phyloP scores from a whole-genome alignment of 768 basidiomycete species.

The Trametes maxima region DNA sequence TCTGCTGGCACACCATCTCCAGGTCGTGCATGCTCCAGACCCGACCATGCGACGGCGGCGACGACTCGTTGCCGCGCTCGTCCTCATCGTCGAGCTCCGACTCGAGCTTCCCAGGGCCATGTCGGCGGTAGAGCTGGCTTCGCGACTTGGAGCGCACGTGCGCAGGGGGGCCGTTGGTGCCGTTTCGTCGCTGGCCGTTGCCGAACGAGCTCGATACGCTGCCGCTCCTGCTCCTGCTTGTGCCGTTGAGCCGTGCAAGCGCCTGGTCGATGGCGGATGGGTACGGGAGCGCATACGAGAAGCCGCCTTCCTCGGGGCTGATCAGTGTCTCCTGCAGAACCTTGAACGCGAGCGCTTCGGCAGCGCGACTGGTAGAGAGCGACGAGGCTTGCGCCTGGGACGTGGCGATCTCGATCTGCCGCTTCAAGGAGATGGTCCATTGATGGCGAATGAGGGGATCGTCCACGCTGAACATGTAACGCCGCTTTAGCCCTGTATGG shows the following conservation, averaged over 20 bases:
- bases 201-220: slow-evolving; percentile 29
- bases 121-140: slow-evolving; percentile 66
- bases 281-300: slow-evolving; percentile 4
- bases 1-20: slow-evolving; percentile 84
- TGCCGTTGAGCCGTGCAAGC: slow-evolving; percentile 36
- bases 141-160: slow-evolving; percentile 71
- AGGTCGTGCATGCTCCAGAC: slow-evolving; percentile 84
- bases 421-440: slow-evolving; percentile 70
- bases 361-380: slow-evolving; percentile 35
- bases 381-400: slow-evolving; percentile 28
- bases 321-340: slow-evolving; percentile 87
- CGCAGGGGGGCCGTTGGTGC: slow-evolving; percentile 23
- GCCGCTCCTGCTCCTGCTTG: slow-evolving; percentile 20
- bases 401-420: slow-evolving; percentile 57
- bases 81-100: slow-evolving; percentile 47
- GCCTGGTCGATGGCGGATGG: slow-evolving; percentile 33
- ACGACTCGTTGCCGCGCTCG: slow-evolving; percentile 18
- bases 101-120: slow-evolving; percentile 67
- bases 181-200: slow-evolving; percentile 18
- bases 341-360: slow-evolving; percentile 72
- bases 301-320: slow-evolving; percentile 33
- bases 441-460: slow-evolving; percentile 75
- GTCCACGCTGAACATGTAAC: slow-evolving; percentile 94
- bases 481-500: slow-evolving; percentile 66
- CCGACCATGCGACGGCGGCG: slow-evolving; percentile 43